Evolutionary conservation across 1,139 yeast genomes (phyloP).

Genomic region (Hyphopichia khmerensis): DNA sequence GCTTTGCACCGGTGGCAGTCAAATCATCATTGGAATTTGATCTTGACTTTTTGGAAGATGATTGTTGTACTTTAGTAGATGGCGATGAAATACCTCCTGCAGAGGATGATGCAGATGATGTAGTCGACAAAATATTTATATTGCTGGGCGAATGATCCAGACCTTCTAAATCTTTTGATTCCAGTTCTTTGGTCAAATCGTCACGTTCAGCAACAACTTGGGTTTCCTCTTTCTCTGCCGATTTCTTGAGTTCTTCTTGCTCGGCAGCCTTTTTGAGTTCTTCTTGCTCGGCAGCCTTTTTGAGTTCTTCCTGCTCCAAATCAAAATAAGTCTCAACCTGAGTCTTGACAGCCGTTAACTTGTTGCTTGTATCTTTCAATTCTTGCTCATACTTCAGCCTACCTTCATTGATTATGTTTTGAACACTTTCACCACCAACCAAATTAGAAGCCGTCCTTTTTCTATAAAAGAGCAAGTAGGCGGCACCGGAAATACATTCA

Average conservation of each 20-base stretch:
- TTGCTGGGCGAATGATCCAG: neutral
- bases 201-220: slow-evolving; percentile 25
- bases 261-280: slow-evolving; percentile 15
- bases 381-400: slow-evolving; percentile 15
- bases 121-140: neutral
- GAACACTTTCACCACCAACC: slow-evolving; percentile 38
- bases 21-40: slow-evolving; percentile 16
- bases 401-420: slow-evolving; percentile 25
- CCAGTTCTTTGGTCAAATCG: slow-evolving; percentile 9
- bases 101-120: slow-evolving; percentile 1
- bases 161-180: neutral
- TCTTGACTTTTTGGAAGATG: slow-evolving; percentile 16
- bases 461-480: slow-evolving; percentile 83
- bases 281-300: slow-evolving; percentile 15
- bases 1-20: slow-evolving; percentile 9
- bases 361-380: slow-evolving; percentile 12
- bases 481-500: slow-evolving; percentile 73
- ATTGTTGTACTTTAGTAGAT: neutral
- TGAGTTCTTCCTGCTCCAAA: slow-evolving; percentile 5
- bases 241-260: slow-evolving; percentile 3
- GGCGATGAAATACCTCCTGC: neutral
- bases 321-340: slow-evolving; percentile 13
- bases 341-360: slow-evolving; percentile 12
- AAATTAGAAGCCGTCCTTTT: slow-evolving; percentile 38
- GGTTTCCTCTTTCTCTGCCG: slow-evolving; percentile 17